Evolutionary conservation across 345 rosid species (phyloP).

Genomic region (Microcos paniculata): DNA sequence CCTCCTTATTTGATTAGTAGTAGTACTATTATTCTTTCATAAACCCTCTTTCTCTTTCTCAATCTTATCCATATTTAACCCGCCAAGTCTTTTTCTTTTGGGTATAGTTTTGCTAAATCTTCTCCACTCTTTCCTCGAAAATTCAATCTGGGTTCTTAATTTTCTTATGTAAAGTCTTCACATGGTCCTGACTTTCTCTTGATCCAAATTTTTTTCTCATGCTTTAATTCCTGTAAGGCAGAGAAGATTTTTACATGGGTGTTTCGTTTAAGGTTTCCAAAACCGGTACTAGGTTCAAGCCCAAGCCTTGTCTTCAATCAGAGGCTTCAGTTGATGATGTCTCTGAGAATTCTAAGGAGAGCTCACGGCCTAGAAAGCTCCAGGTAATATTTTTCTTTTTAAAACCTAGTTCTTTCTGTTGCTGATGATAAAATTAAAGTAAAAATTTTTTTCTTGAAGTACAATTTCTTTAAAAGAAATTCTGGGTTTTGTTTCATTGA

Average conservation of each 20-base stretch:
- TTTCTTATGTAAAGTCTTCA: not conserved
- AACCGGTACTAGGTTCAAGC: conserved; percentile 56
- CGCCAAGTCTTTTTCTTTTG: not conserved
- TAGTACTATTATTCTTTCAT: not conserved
- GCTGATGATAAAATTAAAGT: not conserved
- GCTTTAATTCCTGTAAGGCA: not conserved
- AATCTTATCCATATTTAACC: not conserved
- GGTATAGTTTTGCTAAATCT: not conserved
- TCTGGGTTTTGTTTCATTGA: not conserved
- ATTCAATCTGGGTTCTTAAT: not conserved
- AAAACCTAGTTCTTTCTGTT: not conserved
- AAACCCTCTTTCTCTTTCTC: not conserved
- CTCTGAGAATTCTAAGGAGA: conserved; percentile 36
- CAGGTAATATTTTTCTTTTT: conserved; percentile 47
- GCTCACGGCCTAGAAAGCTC: conserved; percentile 29
- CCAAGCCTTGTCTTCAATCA: conserved; percentile 42
- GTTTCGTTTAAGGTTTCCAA: conserved; percentile 74
- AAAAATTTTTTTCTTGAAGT: not conserved
- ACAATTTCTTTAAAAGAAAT: too few relatives aligned
- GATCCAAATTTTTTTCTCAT: conserved; percentile 8
- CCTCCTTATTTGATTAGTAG: not conserved
- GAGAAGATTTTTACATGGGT: conserved; percentile 38
- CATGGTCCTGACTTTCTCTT: not conserved
- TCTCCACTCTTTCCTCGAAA: not conserved
- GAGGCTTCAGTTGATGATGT: conserved; percentile 36